These are phyloP conservation scores for Lactarius akahatsu DNA, from an alignment of 768 basidiomycete species.

Conservation along the genomic window DNA sequence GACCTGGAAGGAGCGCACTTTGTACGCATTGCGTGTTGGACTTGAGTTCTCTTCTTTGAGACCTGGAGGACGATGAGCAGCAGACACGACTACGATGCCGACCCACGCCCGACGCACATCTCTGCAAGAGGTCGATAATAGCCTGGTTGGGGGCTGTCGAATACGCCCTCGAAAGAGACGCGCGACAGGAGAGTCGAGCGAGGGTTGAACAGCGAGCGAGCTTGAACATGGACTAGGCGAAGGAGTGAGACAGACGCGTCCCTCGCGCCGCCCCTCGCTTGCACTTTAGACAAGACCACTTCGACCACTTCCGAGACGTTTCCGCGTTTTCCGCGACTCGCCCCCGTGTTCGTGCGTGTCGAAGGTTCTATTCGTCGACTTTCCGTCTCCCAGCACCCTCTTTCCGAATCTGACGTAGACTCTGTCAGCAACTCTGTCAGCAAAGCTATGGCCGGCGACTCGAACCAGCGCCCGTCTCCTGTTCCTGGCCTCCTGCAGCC, in stretches of 20 bases:
- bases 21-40: constrained; percentile 28
- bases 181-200: not conserved
- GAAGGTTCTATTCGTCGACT: not conserved
- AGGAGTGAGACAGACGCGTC: constrained; percentile 16
- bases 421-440: constrained; percentile 21
- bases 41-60: constrained; percentile 26
- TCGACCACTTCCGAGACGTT: constrained; percentile 1
- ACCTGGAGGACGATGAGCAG: constrained; percentile 17
- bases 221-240: constrained; percentile 22
- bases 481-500: constrained; percentile 7
- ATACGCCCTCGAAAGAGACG: constrained; percentile 1
- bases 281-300: not conserved
- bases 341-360: not conserved
- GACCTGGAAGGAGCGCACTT: constrained; percentile 28
- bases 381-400: constrained; percentile 8
- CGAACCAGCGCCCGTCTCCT: constrained; percentile 23
- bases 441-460: constrained; percentile 22
- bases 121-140: constrained; percentile 43
- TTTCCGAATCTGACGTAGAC: constrained; percentile 16
- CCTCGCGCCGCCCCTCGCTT: not conserved
- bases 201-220: constrained; percentile 1
- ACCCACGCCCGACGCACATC: constrained; percentile 37
- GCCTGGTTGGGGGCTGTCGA: constrained; percentile 36
- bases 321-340: not conserved
- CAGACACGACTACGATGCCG: not conserved